A percentile compares a stretch with the other conserved stretches of the same genome.
Evolutionary conservation across 139 green algal species (phyloP).

Genomic region (Parachlorella kessleri): DNA sequence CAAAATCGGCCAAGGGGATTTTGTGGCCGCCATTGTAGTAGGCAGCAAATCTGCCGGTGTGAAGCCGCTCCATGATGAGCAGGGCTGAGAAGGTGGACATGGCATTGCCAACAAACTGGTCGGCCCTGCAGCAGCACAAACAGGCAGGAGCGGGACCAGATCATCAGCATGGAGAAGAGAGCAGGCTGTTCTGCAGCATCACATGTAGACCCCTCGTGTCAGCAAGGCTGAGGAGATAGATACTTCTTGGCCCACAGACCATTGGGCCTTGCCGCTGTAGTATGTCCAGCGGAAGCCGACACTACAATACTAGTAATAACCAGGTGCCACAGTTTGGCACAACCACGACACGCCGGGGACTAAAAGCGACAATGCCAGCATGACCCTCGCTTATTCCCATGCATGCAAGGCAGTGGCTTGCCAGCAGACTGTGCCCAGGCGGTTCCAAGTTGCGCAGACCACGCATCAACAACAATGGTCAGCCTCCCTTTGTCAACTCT

Average conservation of each 20-base stretch:
- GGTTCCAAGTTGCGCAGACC: too few species aligned
- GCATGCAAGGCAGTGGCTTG: too few species aligned
- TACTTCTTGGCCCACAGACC: constrained; percentile 9
- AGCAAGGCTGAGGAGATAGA: not conserved
- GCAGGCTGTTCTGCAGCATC: not conserved
- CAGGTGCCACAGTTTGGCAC: not conserved
- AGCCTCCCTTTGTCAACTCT: too few species aligned
- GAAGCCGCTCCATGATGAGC: constrained; percentile 51
- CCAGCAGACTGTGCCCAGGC: too few species aligned
- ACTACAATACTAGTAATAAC: not conserved
- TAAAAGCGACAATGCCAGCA: constrained; percentile 29
- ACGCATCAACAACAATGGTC: too few species aligned
- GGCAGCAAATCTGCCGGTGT: constrained; percentile 29
- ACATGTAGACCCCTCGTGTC: not conserved
- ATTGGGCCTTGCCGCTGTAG: not conserved
- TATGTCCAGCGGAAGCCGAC: not conserved
- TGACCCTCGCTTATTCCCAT: too few species aligned
- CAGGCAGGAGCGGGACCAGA: constrained; percentile 24
- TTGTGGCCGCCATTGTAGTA: constrained; percentile 62
- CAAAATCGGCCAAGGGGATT: constrained; percentile 34
- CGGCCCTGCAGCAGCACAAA: too few species aligned
- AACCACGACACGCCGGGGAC: not conserved
- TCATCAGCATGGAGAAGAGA: constrained; percentile 26
- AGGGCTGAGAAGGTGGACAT: constrained; percentile 50
- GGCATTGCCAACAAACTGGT: constrained; percentile 49